A percentile compares a stretch with the other conserved stretches of the same genome.
These are phyloP conservation scores for Thielaviopsis euricoi DNA, from an alignment of 2,329 filamentous ascomycete genomes.

Conservation along the genomic window DNA sequence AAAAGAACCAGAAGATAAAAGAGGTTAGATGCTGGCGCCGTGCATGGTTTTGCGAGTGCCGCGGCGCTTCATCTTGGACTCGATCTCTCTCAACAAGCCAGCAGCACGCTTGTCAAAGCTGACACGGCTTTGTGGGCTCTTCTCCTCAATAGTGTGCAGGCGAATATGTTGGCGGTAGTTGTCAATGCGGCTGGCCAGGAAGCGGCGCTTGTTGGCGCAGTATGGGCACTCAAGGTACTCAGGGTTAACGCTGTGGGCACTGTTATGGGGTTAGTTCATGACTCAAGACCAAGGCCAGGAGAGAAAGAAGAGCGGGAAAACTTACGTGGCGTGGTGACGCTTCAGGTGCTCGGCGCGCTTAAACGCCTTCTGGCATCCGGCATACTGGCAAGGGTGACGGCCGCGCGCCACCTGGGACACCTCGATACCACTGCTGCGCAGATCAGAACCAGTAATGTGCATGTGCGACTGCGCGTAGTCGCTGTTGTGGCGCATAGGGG, in stretches of 20 bases:
- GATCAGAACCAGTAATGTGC: conserved; percentile 4
- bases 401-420: conserved; percentile 16
- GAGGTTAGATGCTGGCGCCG: not conserved
- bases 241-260: conserved; percentile 11
- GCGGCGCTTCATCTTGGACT: conserved; percentile 11
- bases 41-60: conserved; percentile 11
- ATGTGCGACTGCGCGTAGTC: not conserved
- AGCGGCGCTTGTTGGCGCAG: conserved; percentile 11
- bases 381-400: conserved; percentile 29
- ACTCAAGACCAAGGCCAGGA: not conserved
- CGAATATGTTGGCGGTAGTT: conserved; percentile 24
- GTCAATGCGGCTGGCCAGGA: conserved; percentile 17
- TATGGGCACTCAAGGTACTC: conserved; percentile 10
- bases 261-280: not conserved
- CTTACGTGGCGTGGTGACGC: conserved; percentile 36
- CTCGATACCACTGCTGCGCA: conserved; percentile 9
- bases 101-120: conserved; percentile 18
- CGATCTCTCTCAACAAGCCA: conserved; percentile 13
- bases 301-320: conserved; percentile 9
- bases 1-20: conserved; percentile 2
- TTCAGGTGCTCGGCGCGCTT: conserved; percentile 39
- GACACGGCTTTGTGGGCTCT: conserved; percentile 18
- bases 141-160: conserved; percentile 19
- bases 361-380: conserved; percentile 31
- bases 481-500: not conserved